Conservation (phyloP, 2,329 filamentous ascomycete genomes). For the Pseudovirgaria hyperparasitica region DNA sequence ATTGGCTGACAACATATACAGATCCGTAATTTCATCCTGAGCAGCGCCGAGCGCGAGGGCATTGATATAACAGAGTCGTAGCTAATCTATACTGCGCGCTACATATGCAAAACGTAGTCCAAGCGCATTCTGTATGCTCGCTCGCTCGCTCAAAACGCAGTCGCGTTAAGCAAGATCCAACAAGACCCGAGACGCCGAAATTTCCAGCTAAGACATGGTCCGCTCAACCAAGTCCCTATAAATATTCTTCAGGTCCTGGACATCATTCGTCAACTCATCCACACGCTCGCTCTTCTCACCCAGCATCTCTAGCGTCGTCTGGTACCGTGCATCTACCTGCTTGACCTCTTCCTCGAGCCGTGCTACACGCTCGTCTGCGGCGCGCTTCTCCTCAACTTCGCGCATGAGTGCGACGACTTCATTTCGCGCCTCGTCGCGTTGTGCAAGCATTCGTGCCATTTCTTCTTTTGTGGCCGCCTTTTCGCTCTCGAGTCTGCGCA, state of each 20-base stretch:
- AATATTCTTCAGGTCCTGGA: conserved; percentile 88
- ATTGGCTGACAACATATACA: conserved; percentile 18
- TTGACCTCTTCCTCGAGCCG: conserved; percentile 56
- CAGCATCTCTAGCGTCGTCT: conserved; percentile 85
- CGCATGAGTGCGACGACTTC: conserved; percentile 88
- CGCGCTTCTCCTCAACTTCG: conserved; percentile 61
- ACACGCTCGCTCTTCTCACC: conserved; percentile 95
- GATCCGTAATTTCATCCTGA: conserved; percentile 65
- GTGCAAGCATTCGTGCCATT: conserved; percentile 61
- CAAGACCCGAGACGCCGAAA: not conserved
- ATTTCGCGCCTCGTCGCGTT: conserved; percentile 80
- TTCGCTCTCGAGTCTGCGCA: conserved; percentile 81
- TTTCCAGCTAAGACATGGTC: conserved; percentile 21
- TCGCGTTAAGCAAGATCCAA: conserved; percentile 3
- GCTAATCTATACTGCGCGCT: conserved; percentile 1
- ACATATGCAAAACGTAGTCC: conserved; percentile 11
- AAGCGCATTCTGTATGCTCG: conserved; percentile 20
- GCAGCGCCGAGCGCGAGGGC: conserved; percentile 72
- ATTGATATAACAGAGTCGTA: conserved; percentile 50
- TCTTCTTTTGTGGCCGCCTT: conserved; percentile 85
- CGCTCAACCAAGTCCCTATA: conserved; percentile 85
- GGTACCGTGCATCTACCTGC: conserved; percentile 64
- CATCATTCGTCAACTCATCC: conserved; percentile 79
- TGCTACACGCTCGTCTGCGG: conserved; percentile 45
- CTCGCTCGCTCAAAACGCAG: conserved; percentile 10